Evolutionary conservation across 306 rosid species (phyloP), one percentile per base, ranked within the genome.

Genomic region (Betula pendula): DNA sequence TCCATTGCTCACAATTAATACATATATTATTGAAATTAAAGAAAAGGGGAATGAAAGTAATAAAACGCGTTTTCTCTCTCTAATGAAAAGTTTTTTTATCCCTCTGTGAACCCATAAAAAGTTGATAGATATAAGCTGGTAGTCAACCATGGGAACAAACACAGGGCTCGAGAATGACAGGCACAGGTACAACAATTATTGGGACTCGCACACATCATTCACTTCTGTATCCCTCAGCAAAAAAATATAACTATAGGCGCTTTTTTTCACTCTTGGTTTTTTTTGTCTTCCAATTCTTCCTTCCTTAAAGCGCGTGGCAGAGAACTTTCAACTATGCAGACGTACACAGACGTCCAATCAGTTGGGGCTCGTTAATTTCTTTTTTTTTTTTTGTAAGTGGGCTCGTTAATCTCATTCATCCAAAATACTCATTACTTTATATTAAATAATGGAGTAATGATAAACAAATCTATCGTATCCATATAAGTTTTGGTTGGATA

Each of bases 101-200:
- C 16, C 40, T n/a, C n/a, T 66, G 22, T 53, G 55, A 55, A 40
- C 44, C 69, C n/a, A n/a, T n/a, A 53, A 50, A 68, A 78, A 78
- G 77, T 12, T 1, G 44, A 40, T 12, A 0, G 44, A 40, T 8
- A 66, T 43, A 50, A 75, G 82, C 62, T 73, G 77, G 87, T 78
- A 87, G 95, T 90, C 85, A 90, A 88, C 88, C 79, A 75, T 76
- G 89, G 91, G 93, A 87, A 90, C 93, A 85, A 48, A 80, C 92
- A 80, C 93, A 85, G 84, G 96, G 96, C 96, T 90, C 93, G 96
- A 90, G 96, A 83, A 88, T 75, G 80, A 76, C 86, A 72, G 51
- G 13, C 72, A 78, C 70, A 77, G 50, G 24, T 19, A 49, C 77
- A 74, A 79, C 81, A 72, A 79, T 82, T 87, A 81, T 84, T 81